Percentiles rank a stretch among this genome's conserved stretches.
Evolutionary conservation across 73 alveolate genomes (phyloP).

Genomic region (Paramecium sonneborni): DNA sequence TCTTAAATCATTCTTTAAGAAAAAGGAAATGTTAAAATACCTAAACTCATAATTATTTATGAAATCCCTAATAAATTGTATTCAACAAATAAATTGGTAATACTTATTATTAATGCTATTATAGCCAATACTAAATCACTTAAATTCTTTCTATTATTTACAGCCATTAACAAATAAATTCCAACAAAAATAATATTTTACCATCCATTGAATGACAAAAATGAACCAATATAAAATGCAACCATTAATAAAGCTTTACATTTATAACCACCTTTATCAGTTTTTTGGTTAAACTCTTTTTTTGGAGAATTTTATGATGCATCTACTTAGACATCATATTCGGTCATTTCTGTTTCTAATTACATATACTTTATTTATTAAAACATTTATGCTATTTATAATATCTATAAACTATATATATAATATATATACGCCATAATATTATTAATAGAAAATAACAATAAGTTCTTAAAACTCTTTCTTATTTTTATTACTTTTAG

Average conservation of each 20-base stretch:
- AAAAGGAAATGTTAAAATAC: not conserved
- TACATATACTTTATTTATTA: conserved; percentile 24
- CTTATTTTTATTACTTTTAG: too few species aligned
- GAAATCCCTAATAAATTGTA: not conserved
- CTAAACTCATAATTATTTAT: not conserved
- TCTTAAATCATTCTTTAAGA: conserved; percentile 1
- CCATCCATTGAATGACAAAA: not conserved
- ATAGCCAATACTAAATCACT: not conserved
- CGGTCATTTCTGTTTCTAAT: conserved; percentile 17
- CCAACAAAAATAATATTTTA: not conserved
- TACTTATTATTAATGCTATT: not conserved
- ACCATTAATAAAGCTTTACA: not conserved
- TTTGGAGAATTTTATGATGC: not conserved
- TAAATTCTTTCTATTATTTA: not conserved
- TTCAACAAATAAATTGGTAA: not conserved
- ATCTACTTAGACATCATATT: not conserved
- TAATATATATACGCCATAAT: too few species aligned
- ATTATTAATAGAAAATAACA: too few species aligned
- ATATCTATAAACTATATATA: too few species aligned
- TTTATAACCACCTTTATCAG: not conserved
- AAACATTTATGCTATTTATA: not conserved
- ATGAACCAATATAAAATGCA: not conserved
- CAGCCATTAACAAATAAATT: not conserved
- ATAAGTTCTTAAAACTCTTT: too few species aligned
- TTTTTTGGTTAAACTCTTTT: not conserved